These are phyloP conservation scores for Ceratopteris richardii DNA, from an alignment of 75 land plant genomes.

Conservation along the genomic window DNA sequence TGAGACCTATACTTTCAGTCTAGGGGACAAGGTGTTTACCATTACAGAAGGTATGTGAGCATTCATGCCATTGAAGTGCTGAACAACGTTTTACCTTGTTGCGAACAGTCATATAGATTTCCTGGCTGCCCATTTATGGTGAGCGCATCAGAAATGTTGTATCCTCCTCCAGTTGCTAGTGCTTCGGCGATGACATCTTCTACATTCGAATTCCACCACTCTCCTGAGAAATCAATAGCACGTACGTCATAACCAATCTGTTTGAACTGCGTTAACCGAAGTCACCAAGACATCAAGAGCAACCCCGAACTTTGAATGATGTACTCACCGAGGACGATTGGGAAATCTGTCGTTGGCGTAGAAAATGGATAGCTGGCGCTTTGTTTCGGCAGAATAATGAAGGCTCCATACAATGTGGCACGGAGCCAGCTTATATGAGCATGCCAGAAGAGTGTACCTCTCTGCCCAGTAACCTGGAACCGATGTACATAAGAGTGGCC, in stretches of 20 bases:
- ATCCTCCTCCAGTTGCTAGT: constrained; percentile 17
- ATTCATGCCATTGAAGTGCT: no score
- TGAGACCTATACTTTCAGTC: no score
- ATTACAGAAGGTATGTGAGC: no score
- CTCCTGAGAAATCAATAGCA: constrained; percentile 20
- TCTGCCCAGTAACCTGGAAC: constrained; percentile 47
- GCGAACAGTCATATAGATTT: no score
- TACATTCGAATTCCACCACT: constrained; percentile 35
- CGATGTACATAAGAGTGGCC: constrained; percentile 39
- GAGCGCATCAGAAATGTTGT: constrained; percentile 31
- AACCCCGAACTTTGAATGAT: constrained; percentile 17
- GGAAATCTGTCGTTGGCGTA: constrained; percentile 29
- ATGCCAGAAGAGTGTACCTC: constrained; percentile 17
- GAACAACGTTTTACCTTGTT: no score
- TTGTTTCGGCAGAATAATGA: constrained; percentile 46
- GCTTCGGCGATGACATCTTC: constrained; percentile 19
- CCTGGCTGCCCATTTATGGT: constrained; percentile 44
- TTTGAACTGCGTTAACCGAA: neutral
- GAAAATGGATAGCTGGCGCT: constrained; percentile 44
- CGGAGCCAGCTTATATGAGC: constrained; percentile 13
- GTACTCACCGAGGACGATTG: constrained; percentile 35
- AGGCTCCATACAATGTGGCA: constrained; percentile 36
- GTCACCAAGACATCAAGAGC: neutral
- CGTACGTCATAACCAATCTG: neutral
- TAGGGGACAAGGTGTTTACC: no score